phyloP scores from a whole-genome alignment of 2,329 filamentous ascomycete species.

The Fusarium sarcochroum region DNA sequence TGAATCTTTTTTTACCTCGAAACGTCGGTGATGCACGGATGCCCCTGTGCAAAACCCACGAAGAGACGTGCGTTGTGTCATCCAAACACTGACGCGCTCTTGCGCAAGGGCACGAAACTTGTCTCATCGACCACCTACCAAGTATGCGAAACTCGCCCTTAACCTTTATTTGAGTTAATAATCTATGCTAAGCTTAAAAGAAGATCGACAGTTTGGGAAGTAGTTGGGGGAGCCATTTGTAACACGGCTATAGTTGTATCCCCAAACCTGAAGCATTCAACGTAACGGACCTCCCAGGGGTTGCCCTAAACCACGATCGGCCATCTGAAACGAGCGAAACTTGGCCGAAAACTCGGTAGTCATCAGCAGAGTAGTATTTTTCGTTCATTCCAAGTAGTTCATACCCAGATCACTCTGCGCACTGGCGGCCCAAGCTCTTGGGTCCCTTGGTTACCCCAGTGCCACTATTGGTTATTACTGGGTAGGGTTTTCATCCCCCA shows the following conservation, averaged over 20 bases:
- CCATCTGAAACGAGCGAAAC: background rate
- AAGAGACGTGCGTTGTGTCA: background rate
- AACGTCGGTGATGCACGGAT: no score
- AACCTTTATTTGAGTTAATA: no score
- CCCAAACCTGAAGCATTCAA: background rate
- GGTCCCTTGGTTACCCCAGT: no score
- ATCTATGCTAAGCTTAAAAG: background rate
- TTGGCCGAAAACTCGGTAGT: background rate
- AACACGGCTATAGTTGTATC: background rate
- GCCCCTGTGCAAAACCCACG: no score
- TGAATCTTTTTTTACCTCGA: no score
- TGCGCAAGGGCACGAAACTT: background rate
- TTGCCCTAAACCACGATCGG: background rate
- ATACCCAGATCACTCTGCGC: no score
- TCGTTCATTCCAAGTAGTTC: no score
- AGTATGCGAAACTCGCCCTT: no score
- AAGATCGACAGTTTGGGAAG: background rate
- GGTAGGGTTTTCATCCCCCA: background rate
- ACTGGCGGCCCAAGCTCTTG: no score
- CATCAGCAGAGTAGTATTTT: no score
- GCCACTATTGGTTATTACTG: background rate
- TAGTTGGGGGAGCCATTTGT: background rate
- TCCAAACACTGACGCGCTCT: background rate
- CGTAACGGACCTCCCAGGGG: background rate
- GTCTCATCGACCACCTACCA: background rate